Evolutionary conservation across 768 basidiomycete genomes (phyloP), one percentile per base, ranked within the genome.

Genomic region (Kwoniella mangroviensis): DNA sequence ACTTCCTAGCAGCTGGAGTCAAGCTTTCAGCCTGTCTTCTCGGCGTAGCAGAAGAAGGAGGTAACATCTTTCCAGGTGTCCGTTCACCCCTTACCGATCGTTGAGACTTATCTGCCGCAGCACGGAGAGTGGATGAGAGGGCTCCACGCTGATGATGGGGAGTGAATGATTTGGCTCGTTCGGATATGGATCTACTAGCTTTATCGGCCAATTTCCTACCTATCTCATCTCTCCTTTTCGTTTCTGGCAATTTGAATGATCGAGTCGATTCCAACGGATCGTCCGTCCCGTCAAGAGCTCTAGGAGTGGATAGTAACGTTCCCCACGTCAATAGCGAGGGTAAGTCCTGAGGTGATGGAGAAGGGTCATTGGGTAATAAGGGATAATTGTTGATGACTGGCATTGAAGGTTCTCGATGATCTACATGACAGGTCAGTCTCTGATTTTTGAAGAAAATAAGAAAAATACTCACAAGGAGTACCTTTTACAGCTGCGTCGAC

Each of bases 261-360:
- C 60, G 42, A 10, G 78, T 73, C 10, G 73, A 66, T 65, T 87
- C 86, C 2, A 84, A 81, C 4, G 86, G 84, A 73, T 91, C 77
- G 24, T 72, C 71, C 12, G 45, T 59, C 12, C 75, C 71, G 53
- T 76, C 71, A 19, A 98, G 87, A 4, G 97, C 87, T 63, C 96
- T 90, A 3, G 97, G 97, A 10, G 97, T 98, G 17, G 92, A 90
- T 73, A 90, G 89, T 24, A 98, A 86, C 13, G 93, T 94, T 1
- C 97, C 97, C 94, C 93, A 95, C 13, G 97, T 99, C 91, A 98
- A 94, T 17, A 99, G 88, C 74, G 98, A 90, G 77, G 94, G 93
- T 62, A 98, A 87, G 0, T 92, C 91, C 4, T 86, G 85, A 1
- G 94, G 88, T 7, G 91, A 92, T 1, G 94, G 94, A 0, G 94